Conservation (phyloP, 2,329 filamentous ascomycete species). For the Aspergillus neoniger region DNA sequence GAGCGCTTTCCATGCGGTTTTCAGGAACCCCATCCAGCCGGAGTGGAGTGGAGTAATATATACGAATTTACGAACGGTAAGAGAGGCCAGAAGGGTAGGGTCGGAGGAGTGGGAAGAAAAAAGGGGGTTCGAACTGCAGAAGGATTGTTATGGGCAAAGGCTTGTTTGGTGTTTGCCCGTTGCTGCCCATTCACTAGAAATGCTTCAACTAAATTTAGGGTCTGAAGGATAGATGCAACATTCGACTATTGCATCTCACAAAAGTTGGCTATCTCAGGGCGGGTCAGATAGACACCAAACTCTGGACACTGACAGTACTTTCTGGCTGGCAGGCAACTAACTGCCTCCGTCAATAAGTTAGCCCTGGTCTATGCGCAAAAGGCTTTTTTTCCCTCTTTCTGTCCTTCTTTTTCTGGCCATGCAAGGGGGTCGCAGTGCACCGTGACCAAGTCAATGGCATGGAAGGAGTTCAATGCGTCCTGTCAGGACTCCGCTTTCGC, state of each 20-base stretch:
- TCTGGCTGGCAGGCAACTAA: background rate
- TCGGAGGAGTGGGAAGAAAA: background rate
- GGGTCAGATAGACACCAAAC: background rate
- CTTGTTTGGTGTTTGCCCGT: background rate
- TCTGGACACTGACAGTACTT: background rate
- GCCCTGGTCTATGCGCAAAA: background rate
- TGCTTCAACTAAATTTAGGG: background rate
- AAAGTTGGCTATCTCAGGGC: background rate
- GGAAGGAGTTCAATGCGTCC: slow-evolving; percentile 8
- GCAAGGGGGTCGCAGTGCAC: background rate
- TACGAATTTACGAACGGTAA: background rate
- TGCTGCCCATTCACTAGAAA: background rate
- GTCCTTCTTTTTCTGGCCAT: background rate
- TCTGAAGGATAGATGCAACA: background rate
- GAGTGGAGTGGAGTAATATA: background rate
- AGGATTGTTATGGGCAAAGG: background rate
- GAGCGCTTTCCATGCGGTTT: background rate
- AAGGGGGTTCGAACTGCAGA: background rate
- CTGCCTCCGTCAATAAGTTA: background rate
- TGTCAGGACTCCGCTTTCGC: slow-evolving; percentile 4
- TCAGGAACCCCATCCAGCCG: background rate
- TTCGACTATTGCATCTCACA: background rate
- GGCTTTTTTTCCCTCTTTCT: background rate
- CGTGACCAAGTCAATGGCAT: background rate
- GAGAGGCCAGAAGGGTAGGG: background rate